Percentiles rank a stretch among this genome's conserved stretches.
Evolutionary conservation across 805 yeast genomes (phyloP).

Genomic region (Candida quercuum): DNA sequence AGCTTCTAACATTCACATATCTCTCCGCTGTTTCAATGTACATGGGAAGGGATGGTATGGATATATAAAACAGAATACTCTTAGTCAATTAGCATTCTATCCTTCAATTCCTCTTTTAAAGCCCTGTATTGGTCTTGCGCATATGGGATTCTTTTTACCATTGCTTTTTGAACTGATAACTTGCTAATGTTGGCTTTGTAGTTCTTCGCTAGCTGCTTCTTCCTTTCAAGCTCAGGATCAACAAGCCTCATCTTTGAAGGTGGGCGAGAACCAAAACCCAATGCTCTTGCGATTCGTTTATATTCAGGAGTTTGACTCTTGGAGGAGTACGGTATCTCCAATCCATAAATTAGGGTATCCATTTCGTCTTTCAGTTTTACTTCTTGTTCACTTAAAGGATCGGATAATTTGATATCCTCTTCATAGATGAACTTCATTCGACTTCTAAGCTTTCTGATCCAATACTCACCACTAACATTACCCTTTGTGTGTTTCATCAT

Average conservation of each 20-base stretch:
- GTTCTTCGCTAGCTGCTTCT: neutral
- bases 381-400: slow-evolving; percentile 15
- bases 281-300: slow-evolving; percentile 3
- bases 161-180: slow-evolving; percentile 24
- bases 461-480: slow-evolving; percentile 19
- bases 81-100: slow-evolving; percentile 14
- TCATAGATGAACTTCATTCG: slow-evolving; percentile 15
- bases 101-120: slow-evolving; percentile 25
- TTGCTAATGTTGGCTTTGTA: slow-evolving; percentile 11
- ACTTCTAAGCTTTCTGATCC: slow-evolving; percentile 20
- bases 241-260: too few relatives aligned
- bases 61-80: neutral
- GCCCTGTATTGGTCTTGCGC: slow-evolving; percentile 26
- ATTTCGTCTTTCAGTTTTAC: slow-evolving; percentile 2
- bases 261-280: too few relatives aligned
- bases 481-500: slow-evolving; percentile 15
- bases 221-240: slow-evolving; percentile 1
- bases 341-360: slow-evolving; percentile 2
- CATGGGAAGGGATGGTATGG: neutral
- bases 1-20: too few relatives aligned
- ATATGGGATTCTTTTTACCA: slow-evolving; percentile 27
- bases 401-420: slow-evolving; percentile 12
- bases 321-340: slow-evolving; percentile 6
- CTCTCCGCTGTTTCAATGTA: too few relatives aligned
- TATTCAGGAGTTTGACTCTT: slow-evolving; percentile 1